Conservation (phyloP, 2,329 filamentous ascomycete genomes). For the Phoma herbarum region DNA sequence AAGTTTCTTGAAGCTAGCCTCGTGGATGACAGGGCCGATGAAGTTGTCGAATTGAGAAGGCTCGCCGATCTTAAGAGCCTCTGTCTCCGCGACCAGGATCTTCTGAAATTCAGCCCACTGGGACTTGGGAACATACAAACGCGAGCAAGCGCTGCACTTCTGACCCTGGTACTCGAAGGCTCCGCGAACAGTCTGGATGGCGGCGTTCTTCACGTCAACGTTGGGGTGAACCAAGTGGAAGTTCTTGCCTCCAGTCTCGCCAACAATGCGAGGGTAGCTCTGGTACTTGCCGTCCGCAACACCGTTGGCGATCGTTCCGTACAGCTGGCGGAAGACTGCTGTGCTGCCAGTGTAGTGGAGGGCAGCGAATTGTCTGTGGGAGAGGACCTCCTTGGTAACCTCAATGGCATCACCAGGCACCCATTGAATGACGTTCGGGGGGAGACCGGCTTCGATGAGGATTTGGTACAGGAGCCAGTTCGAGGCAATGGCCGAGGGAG, state of each 20-base stretch:
- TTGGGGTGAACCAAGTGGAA: slow-evolving; percentile 84
- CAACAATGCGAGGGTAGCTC: slow-evolving; percentile 87
- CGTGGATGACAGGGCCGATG: slow-evolving; percentile 87
- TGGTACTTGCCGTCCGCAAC: slow-evolving; percentile 83
- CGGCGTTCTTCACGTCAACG: slow-evolving; percentile 81
- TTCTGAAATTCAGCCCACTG: slow-evolving; percentile 76
- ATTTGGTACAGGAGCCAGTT: slow-evolving; percentile 93
- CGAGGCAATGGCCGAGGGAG: slow-evolving; percentile 84
- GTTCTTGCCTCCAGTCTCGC: slow-evolving; percentile 93
- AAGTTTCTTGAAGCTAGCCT: slow-evolving; percentile 82
- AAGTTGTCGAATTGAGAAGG: slow-evolving; percentile 79
- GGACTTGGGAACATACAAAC: slow-evolving; percentile 79
- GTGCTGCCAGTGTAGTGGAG: slow-evolving; percentile 96
- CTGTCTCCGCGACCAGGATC: slow-evolving; percentile 72
- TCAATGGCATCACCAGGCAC: slow-evolving; percentile 87
- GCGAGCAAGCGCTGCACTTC: slow-evolving; percentile 87
- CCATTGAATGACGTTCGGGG: slow-evolving; percentile 90
- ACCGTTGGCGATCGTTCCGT: slow-evolving; percentile 83
- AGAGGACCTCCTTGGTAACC: slow-evolving; percentile 79
- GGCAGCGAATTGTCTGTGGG: slow-evolving; percentile 83
- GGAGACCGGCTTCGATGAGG: slow-evolving; percentile 88
- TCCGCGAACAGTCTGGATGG: slow-evolving; percentile 81
- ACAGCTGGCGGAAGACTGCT: slow-evolving; percentile 86
- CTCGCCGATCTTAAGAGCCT: slow-evolving; percentile 74
- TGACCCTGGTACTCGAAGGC: slow-evolving; percentile 93